Conservation (phyloP, 2,329 filamentous ascomycete genomes). For the Lecanicillium sp. region DNA sequence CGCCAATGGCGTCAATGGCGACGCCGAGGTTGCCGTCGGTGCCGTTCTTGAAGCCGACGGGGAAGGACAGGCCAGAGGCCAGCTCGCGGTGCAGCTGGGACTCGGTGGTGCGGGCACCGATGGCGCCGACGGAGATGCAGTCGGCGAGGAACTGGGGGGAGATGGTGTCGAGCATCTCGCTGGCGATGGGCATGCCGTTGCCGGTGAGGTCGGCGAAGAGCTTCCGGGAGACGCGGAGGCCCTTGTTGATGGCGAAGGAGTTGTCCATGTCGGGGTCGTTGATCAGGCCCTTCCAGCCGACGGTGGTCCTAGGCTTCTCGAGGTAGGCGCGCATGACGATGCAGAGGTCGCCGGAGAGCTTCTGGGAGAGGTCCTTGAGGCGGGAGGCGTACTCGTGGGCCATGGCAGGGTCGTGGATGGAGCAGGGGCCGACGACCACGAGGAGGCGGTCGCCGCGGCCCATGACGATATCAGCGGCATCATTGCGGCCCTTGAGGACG, state of each 20-base stretch:
- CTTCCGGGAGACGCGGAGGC: conserved; percentile 83
- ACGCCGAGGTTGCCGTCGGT: conserved; percentile 89
- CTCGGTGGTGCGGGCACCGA: conserved; percentile 93
- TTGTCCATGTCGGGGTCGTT: conserved; percentile 98
- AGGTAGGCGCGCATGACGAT: conserved; percentile 99
- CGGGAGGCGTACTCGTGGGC: conserved; percentile 84
- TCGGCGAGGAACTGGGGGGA: conserved; percentile 97
- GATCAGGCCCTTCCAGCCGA: conserved; percentile 98
- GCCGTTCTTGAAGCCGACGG: conserved; percentile 98
- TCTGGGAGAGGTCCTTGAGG: conserved; percentile 70
- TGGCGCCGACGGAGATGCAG: conserved; percentile 89
- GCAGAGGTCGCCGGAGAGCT: conserved; percentile 75
- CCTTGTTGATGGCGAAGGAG: conserved; percentile 99
- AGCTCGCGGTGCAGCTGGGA: conserved; percentile 94
- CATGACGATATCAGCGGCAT: conserved; percentile 69
- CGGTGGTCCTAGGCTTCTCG: conserved; percentile 95
- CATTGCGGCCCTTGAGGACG: conserved; percentile 63
- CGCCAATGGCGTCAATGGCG: conserved; percentile 92
- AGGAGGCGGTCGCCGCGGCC: conserved; percentile 79
- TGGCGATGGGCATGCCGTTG: conserved; percentile 88
- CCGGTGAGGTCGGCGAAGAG: conserved; percentile 87
- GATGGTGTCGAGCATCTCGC: conserved; percentile 98
- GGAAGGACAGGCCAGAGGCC: conserved; percentile 91
- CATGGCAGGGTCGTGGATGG: conserved; percentile 85
- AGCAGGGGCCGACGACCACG: conserved; percentile 93